Base-by-base conservation (phyloP, 2,329 filamentous ascomycete species). In the Biscogniauxia mediterranea region DNA sequence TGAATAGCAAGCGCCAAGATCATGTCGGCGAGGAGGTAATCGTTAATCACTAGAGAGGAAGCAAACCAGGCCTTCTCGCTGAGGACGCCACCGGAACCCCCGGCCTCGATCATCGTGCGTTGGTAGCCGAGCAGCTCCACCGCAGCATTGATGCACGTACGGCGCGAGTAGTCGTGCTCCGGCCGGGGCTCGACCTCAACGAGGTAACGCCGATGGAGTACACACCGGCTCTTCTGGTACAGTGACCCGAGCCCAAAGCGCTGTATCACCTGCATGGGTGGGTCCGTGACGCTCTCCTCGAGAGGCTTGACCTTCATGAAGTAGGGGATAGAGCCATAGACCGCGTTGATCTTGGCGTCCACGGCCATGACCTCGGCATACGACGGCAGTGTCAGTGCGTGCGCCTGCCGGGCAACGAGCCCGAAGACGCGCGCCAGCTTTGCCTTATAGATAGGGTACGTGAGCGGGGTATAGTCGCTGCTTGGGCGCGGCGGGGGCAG, bases 1-100 rank as follows among this genome's bases (percentile, higher is more conserved):
- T 80, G 78, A 23, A 81, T 69, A 19, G 81, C 73, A 19, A 89
- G 74, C 63, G 84, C 88, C 3, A 89, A 68, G 15, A 89, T 79
- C 80, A 86, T 85, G 58, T 83, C 81, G 0, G 85, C 85, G 2
- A 89, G 78, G 56, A 89, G 74, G 56, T 85, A 89, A 68, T 89
- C 86, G 56, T 87, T 84, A 56, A 85, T 79, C 11, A 82, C 80
- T 3, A 89, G 73, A 0, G 83, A 83, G 2, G 81, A 82, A 20
- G 87, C 71, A 66, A 87, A 86, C 82, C 85, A 87, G 5, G 80
- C 78, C 46, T 83, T 79, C 28, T 78, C 75, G 62, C 78, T 75
- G 15, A 89, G 73, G 25, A 83, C 75, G 5, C 82, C 82, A 1
- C 85, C 85, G 0, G 85, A 84, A 59, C 80, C 79, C 2, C 76